Percentiles rank a stretch among this genome's conserved stretches.
phyloP scores from a whole-genome alignment of 768 basidiomycete species.

The Leccinum pellstonianum region DNA sequence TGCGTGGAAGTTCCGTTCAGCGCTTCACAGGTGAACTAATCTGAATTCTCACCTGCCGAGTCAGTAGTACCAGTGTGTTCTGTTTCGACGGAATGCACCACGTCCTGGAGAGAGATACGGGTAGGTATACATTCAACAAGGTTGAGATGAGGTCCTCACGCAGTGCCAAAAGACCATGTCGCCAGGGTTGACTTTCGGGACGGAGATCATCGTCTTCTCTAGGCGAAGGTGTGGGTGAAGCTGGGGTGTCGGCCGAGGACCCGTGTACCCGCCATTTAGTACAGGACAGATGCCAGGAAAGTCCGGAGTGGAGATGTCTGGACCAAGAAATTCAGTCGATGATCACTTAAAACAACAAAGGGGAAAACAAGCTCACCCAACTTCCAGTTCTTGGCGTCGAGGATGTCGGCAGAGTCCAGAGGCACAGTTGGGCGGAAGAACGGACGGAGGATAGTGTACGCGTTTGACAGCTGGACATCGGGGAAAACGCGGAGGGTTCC shows the following conservation, averaged over 20 bases:
- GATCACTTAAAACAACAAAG: constrained; percentile 21
- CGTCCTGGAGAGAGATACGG: constrained; percentile 34
- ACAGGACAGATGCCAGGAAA: constrained; percentile 48
- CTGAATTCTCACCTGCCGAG: constrained; percentile 47
- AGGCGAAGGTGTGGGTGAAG: constrained; percentile 70
- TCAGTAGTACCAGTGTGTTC: constrained; percentile 54
- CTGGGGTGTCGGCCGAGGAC: constrained; percentile 49
- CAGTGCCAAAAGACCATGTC: constrained; percentile 83
- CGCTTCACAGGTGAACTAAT: background rate
- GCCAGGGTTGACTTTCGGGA: constrained; percentile 71
- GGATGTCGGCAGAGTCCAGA: constrained; percentile 40
- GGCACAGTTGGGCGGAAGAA: constrained; percentile 62
- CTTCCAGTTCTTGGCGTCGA: constrained; percentile 53
- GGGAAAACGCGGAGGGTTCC: constrained; percentile 73
- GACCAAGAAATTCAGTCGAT: constrained; percentile 4
- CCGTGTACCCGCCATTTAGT: constrained; percentile 25
- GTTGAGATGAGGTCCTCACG: constrained; percentile 28
- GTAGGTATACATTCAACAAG: background rate
- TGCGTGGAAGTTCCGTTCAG: constrained; percentile 18
- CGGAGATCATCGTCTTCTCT: constrained; percentile 62
- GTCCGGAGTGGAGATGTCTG: constrained; percentile 47
- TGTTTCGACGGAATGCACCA: constrained; percentile 46
- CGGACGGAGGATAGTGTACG: constrained; percentile 71
- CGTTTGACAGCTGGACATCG: constrained; percentile 61
- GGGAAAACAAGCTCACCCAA: constrained; percentile 36